These are phyloP conservation scores for Solanum ossicruentum DNA, from an alignment of 257 asterid genomes.

Conservation along the genomic window DNA sequence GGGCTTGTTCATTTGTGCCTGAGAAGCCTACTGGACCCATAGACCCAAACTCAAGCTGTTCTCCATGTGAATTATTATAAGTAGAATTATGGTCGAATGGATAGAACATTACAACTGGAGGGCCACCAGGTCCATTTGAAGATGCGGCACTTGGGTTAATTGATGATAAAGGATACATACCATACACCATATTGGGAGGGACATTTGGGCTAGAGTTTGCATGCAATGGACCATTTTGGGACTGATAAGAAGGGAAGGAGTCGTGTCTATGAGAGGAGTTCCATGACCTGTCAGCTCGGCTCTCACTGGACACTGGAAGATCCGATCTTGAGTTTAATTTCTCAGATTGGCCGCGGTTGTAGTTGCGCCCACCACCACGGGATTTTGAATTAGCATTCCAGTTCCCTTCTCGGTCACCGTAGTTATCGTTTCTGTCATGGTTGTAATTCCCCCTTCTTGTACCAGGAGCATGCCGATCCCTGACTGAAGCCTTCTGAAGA, in stretches of 20 bases:
- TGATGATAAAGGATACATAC: constrained; percentile 50
- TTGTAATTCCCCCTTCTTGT: constrained; percentile 65
- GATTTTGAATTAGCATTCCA: constrained; percentile 61
- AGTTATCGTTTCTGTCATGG: constrained; percentile 51
- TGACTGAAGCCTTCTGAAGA: constrained; percentile 45
- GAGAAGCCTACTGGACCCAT: constrained; percentile 54
- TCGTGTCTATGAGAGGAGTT: constrained; percentile 18
- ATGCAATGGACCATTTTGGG: constrained; percentile 61
- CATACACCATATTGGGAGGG: constrained; percentile 34
- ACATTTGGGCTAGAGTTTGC: constrained; percentile 43
- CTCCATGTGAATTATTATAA: constrained; percentile 43
- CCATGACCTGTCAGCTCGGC: constrained; percentile 62
- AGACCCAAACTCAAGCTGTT: constrained; percentile 85
- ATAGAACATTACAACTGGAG: constrained; percentile 58
- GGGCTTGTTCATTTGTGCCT: constrained; percentile 48
- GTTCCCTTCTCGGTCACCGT: constrained; percentile 64
- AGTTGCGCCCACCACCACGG: constrained; percentile 46
- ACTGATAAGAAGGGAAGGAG: constrained; percentile 35
- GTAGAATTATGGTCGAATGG: constrained; percentile 41
- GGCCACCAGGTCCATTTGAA: constrained; percentile 26
- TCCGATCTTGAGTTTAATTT: constrained; percentile 52
- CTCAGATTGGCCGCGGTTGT: constrained; percentile 58
- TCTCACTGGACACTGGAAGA: constrained; percentile 36
- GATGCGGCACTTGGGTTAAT: constrained; percentile 35
- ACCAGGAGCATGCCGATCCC: constrained; percentile 66